phyloP scores from a whole-genome alignment of 495 filamentous ascomycete genomes.

The Bryoglossum gracile region DNA sequence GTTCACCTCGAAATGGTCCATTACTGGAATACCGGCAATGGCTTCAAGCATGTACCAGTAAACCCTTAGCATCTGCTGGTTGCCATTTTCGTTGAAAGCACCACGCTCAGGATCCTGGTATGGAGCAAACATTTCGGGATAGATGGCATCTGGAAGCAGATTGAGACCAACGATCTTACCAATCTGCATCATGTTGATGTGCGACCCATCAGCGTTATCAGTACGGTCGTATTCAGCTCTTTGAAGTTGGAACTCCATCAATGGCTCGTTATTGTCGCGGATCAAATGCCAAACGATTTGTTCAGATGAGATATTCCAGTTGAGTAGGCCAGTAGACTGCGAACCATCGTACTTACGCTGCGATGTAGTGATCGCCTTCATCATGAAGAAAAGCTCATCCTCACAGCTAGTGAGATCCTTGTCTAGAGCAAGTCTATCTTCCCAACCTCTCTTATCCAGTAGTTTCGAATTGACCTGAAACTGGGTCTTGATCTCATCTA shows the following conservation, averaged over 20 bases:
- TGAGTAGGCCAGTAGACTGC: slow-evolving; percentile 68
- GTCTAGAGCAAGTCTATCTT: slow-evolving; percentile 78
- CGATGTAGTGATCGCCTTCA: slow-evolving; percentile 97
- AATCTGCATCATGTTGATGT: slow-evolving; percentile 84
- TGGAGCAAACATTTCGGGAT: slow-evolving; percentile 90
- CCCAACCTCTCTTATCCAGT: slow-evolving; percentile 84
- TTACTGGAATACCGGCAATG: slow-evolving; percentile 93
- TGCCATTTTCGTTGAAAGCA: slow-evolving; percentile 40
- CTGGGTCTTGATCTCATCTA: slow-evolving; percentile 94
- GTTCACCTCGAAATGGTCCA: slow-evolving; percentile 95
- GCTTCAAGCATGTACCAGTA: slow-evolving; percentile 98
- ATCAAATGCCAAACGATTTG: slow-evolving; percentile 98
- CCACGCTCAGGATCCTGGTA: slow-evolving; percentile 60
- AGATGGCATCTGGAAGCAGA: slow-evolving; percentile 80
- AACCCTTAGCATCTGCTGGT: slow-evolving; percentile 74
- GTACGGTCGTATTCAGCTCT: slow-evolving; percentile 88
- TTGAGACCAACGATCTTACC: slow-evolving; percentile 80
- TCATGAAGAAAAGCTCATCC: slow-evolving; percentile 98
- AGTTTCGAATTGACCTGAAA: slow-evolving; percentile 89
- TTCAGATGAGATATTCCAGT: slow-evolving; percentile 81
- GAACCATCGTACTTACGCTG: slow-evolving; percentile 79
- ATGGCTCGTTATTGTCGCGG: slow-evolving; percentile 71
- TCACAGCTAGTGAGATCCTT: slow-evolving; percentile 83
- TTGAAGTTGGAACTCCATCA: slow-evolving; percentile 89
- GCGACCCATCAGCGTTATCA: slow-evolving; percentile 94